Evolutionary conservation across 2,329 filamentous ascomycete species (phyloP).

Genomic region (Fusarium stilboides): DNA sequence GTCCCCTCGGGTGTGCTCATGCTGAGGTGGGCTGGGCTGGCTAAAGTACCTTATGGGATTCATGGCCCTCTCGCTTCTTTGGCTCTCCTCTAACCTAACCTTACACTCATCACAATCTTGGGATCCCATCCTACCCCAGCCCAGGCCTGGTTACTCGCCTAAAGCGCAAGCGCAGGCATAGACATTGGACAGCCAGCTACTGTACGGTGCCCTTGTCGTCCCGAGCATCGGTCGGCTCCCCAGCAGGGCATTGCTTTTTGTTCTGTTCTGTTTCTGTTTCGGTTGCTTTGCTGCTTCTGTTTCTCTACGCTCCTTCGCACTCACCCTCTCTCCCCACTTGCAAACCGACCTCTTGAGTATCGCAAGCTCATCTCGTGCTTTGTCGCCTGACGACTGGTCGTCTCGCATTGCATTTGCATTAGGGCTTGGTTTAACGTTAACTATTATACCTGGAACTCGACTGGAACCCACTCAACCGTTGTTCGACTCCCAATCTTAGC

Average conservation of each 20-base stretch:
- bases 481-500: constrained; percentile 41
- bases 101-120: constrained; percentile 37
- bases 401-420: constrained; percentile 49
- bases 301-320: constrained; percentile 52
- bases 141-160: constrained; percentile 45
- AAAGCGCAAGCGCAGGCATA: constrained; percentile 42
- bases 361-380: constrained; percentile 40
- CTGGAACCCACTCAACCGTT: constrained; percentile 42
- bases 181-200: constrained; percentile 22
- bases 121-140: constrained; percentile 44
- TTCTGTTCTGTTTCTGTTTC: constrained; percentile 36
- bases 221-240: constrained; percentile 36
- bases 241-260: constrained; percentile 41
- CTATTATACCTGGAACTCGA: constrained; percentile 41
- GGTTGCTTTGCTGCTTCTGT: constrained; percentile 36
- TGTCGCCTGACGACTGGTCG: constrained; percentile 52
- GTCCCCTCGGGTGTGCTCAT: constrained; percentile 4
- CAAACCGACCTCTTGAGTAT: constrained; percentile 18
- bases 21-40: constrained; percentile 13
- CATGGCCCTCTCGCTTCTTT: constrained; percentile 34
- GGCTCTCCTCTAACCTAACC: constrained; percentile 37
- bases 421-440: constrained; percentile 49
- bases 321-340: constrained; percentile 39
- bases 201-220: constrained; percentile 33
- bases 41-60: constrained; percentile 3